Evolutionary conservation across 345 rosid species (phyloP), one percentile per base, ranked within the genome.

Genomic region (Lepidium africanum): DNA sequence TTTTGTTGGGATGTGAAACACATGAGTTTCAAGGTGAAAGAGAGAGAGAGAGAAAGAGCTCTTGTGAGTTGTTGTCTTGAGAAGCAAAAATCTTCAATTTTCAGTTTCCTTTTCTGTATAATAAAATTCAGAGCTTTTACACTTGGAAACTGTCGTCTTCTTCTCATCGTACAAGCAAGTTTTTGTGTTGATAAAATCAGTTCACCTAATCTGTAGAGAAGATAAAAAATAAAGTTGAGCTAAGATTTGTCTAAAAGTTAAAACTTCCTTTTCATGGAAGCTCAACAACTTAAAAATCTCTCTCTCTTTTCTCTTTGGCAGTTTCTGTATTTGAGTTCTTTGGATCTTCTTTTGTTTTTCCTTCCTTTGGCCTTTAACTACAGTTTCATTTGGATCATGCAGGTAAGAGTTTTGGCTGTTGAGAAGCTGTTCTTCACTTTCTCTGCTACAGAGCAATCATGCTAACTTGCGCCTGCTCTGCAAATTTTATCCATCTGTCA

Each of bases 221-320:
- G 64, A 54, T 37, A 15, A 47, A 59, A 72, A 57, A 54, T 15
- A 15, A 56, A 59, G 64, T 30, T 72, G 52, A 2, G 59, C 46
- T 72, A 65, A 65, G 71, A 65, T 73, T 73, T 73, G 54, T 65
- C 67, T 33, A 21, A 73, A 65, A 43, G 73, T 67, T 74, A 60
- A 67, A 74, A 52, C 46, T 60, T 74, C 27, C 63, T 74, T 74
- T 74, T 74, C 77, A 67, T 74, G 77, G 73, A 62, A 69, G 74
- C 73, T 73, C 78, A 63, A 40, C 71, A 60, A 71, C 77, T 60
- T 60, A 37, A 7, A 48, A 71, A 5, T 25, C 17, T 30, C 65
- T 56, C 61, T 65, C 74, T 52, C 23, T 67, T 82, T 57, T 58
- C 43, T 51, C 61, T 53, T 48, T 68, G 70, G 64, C 74, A 54